Conservation (phyloP, 495 filamentous ascomycete species). For the Aspergillus nanangensis region DNA sequence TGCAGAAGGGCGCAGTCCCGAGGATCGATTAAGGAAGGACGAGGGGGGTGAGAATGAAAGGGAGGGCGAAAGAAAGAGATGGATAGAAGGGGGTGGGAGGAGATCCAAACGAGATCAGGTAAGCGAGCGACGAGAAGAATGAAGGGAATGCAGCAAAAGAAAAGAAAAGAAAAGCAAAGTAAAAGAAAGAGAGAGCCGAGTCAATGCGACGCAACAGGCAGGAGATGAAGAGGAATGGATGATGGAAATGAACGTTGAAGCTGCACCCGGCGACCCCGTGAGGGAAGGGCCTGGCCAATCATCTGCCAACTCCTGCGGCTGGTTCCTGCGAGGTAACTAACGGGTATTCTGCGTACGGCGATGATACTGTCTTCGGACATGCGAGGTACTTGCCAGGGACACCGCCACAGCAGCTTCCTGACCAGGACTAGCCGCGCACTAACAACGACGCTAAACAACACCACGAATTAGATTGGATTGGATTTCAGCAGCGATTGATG, state of each 20-base stretch:
- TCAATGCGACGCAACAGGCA: too few species aligned
- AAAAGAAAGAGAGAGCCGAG: constrained; percentile 10
- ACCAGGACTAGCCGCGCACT: neutral
- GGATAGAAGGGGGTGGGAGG: neutral
- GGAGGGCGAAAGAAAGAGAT: constrained; percentile 5
- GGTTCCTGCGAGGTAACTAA: too few species aligned
- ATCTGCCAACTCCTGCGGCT: constrained; percentile 1
- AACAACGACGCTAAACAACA: too few species aligned
- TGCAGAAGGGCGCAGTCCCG: too few species aligned
- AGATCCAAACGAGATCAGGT: constrained; percentile 1
- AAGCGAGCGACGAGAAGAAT: constrained; percentile 6
- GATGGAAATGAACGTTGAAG: constrained; percentile 4
- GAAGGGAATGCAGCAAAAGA: constrained; percentile 9
- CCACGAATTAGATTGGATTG: too few species aligned
- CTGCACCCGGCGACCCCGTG: constrained; percentile 9
- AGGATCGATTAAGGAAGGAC: too few species aligned
- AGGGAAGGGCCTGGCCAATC: constrained; percentile 11
- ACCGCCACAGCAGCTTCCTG: neutral
- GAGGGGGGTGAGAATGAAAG: constrained; percentile 7
- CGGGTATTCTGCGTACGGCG: too few species aligned
- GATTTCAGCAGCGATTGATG: neutral
- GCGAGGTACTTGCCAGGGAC: neutral
- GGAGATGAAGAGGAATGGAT: constrained; percentile 4
- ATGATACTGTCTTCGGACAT: too few species aligned
- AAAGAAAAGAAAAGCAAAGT: constrained; percentile 8